A percentile compares a stretch with the other conserved stretches of the same genome.
These are phyloP conservation scores for Penicillium angulare DNA, from an alignment of 495 filamentous ascomycete genomes.

Conservation along the genomic window DNA sequence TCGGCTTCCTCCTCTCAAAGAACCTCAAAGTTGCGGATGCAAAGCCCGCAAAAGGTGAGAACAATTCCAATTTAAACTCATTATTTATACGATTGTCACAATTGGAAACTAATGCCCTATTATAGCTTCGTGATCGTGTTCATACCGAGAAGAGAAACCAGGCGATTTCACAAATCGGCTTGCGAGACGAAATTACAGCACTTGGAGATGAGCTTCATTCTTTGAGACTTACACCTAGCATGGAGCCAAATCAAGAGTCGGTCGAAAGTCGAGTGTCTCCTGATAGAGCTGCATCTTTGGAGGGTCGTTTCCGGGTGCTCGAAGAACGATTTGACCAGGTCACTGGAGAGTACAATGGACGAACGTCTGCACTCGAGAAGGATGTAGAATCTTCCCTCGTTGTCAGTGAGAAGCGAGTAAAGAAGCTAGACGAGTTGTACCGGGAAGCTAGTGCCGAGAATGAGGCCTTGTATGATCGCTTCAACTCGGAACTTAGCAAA, in stretches of 20 bases:
- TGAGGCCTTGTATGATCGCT: slow-evolving; percentile 88
- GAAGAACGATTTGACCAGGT: slow-evolving; percentile 63
- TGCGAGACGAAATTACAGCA: slow-evolving; percentile 75
- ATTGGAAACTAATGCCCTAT: slow-evolving; percentile 1
- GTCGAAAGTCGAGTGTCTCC: slow-evolving; percentile 6
- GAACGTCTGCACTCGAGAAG: slow-evolving; percentile 58
- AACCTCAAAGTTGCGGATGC: slow-evolving; percentile 73
- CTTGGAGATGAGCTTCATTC: slow-evolving; percentile 80
- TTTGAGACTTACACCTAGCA: slow-evolving; percentile 42
- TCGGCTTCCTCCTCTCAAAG: slow-evolving; percentile 38
- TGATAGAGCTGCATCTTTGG: slow-evolving; percentile 40
- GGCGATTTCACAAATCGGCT: slow-evolving; percentile 59
- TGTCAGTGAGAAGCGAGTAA: slow-evolving; percentile 72
- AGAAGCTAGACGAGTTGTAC: slow-evolving; percentile 84
- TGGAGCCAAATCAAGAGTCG: slow-evolving; percentile 9
- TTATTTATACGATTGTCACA: not conserved
- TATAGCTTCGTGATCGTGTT: slow-evolving; percentile 75
- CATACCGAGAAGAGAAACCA: slow-evolving; percentile 76
- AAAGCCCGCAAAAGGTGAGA: slow-evolving; percentile 76
- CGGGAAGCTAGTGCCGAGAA: slow-evolving; percentile 89
- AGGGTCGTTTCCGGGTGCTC: slow-evolving; percentile 56
- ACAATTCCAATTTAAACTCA: no score
- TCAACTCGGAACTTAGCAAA: slow-evolving; percentile 85
- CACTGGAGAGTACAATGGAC: slow-evolving; percentile 58
- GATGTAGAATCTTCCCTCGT: slow-evolving; percentile 69